Evolutionary conservation across 805 yeast species (phyloP).

Genomic region (Komagataella ulmi): DNA sequence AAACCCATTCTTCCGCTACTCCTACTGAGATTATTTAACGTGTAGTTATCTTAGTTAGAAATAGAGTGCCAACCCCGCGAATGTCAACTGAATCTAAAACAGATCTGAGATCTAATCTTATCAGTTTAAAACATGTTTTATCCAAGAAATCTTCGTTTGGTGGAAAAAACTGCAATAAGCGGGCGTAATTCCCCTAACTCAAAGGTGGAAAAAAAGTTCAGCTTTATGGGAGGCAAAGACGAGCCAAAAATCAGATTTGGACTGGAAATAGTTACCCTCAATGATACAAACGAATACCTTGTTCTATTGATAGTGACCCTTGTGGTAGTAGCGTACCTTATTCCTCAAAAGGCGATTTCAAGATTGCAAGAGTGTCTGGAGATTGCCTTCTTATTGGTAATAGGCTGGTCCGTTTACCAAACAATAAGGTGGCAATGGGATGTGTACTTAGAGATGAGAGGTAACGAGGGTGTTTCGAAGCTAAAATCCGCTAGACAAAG

Average conservation of each 20-base stretch:
- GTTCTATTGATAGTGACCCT: neutral
- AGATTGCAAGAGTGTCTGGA: neutral
- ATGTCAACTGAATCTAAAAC: neutral
- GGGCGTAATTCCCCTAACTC: neutral
- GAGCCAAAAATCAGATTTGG: neutral
- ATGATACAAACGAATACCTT: neutral
- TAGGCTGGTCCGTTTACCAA: neutral
- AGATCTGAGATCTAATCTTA: neutral
- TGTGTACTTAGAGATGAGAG: neutral
- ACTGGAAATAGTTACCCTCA: neutral
- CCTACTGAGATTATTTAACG: constrained; percentile 16
- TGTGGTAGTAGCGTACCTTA: neutral
- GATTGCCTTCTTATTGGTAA: neutral
- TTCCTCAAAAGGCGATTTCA: neutral
- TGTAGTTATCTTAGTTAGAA: neutral
- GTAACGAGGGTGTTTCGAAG: neutral
- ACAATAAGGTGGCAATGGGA: neutral
- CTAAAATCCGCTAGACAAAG: neutral
- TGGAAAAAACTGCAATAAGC: neutral
- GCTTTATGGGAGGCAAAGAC: neutral
- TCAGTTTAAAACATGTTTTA: neutral
- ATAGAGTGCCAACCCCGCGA: neutral
- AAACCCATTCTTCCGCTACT: constrained; percentile 41
- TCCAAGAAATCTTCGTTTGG: neutral
- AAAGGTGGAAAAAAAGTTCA: neutral